Conservation (phyloP, 805 yeast genomes). For the Starmerella kuoi region DNA sequence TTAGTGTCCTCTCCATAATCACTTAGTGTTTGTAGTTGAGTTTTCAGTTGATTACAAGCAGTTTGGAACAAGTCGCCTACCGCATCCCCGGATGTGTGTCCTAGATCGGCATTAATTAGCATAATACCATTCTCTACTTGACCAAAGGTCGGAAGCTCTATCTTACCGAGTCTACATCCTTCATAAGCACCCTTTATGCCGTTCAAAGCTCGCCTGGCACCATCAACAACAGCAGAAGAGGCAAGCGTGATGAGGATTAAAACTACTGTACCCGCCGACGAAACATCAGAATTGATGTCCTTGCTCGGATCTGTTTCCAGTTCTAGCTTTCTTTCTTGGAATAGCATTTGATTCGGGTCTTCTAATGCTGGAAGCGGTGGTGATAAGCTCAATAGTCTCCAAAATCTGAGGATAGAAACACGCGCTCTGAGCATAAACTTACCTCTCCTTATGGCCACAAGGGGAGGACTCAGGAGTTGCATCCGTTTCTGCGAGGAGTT, state of each 20-base stretch:
- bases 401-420: constrained; percentile 31
- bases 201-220: constrained; percentile 18
- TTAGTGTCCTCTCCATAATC: background rate
- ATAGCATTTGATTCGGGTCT: too few species aligned
- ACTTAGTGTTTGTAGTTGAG: constrained; percentile 7
- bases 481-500: constrained; percentile 1
- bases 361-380: constrained; percentile 24
- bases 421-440: constrained; percentile 27
- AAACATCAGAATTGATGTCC: too few species aligned
- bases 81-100: constrained; percentile 20
- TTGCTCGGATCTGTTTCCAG: too few species aligned
- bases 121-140: constrained; percentile 18
- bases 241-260: constrained; percentile 22
- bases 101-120: constrained; percentile 17
- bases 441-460: constrained; percentile 24
- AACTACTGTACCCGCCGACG: too few species aligned
- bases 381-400: constrained; percentile 31
- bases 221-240: constrained; percentile 11
- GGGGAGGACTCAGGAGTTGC: constrained; percentile 26
- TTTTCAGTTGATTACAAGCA: constrained; percentile 17
- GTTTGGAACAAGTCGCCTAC: constrained; percentile 22
- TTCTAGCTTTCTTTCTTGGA: too few species aligned
- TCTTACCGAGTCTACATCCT: constrained; percentile 28
- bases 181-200: constrained; percentile 28
- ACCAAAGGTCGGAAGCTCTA: constrained; percentile 22